Evolutionary conservation across 2,329 filamentous ascomycete genomes (phyloP), one percentile per base, ranked within the genome.

Genomic region (Elsinoe necatrix): DNA sequence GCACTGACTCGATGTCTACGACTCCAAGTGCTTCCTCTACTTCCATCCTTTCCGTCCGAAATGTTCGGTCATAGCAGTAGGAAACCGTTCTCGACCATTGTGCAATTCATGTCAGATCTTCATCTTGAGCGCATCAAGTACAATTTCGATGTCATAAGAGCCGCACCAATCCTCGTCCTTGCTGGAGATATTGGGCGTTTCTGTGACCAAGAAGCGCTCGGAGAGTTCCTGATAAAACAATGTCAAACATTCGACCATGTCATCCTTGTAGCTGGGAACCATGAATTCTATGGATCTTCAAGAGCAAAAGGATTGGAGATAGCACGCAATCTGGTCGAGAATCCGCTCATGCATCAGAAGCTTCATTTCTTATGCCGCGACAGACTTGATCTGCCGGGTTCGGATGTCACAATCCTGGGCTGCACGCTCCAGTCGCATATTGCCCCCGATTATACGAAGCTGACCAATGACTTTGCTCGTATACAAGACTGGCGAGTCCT

Each of bases 371-470:
- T 65, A 12, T 51, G 80, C 57, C 69, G 69, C 3, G 63, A 63
- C n/a, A 63, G 71, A 4, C 72, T 72, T 62, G 72, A 76, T 43
- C 51, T 71, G 29, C 29, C 29, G 31, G 63, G 64, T 3, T 71
- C 73, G 0, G 59, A 61, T 25, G 54, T 79, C 12, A 78, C 73
- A 1, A 68, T 83, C 1, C 66, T 83, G 1, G 80, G 80, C 14
- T 82, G 78, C 61, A 81, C 78, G 0, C 69, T 83, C 0, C 80
- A 79, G 72, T 81, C 79, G 0, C 61, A 68, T 0, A 71, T 83
- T 34, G 56, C 50, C 2, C 68, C 74, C 0, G 58, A 67, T 0
- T 67, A 73, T 12, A 66, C 66, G 2, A 65, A 59, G 9, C 66
- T 66, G 1, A 63, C 72, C 6, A 75, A 73, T 35, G 80, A 83